Percentiles rank a stretch among this genome's conserved stretches.
phyloP scores from a whole-genome alignment of 2,329 filamentous ascomycete genomes.

The Grosmannia huntii region DNA sequence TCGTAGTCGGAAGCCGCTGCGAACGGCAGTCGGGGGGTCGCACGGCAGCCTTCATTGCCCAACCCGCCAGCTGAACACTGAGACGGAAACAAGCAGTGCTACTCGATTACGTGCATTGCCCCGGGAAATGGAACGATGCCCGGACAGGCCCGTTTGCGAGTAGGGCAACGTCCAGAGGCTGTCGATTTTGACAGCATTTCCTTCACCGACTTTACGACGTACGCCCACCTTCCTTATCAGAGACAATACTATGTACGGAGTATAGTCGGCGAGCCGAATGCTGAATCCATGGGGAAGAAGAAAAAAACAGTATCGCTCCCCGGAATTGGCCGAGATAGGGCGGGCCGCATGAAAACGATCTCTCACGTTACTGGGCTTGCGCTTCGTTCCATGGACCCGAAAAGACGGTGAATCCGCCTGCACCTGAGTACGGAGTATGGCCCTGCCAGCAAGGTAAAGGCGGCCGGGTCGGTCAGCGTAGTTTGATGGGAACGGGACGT shows the following conservation, averaged over 20 bases:
- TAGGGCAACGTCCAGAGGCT: neutral
- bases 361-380: neutral
- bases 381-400: neutral
- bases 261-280: neutral
- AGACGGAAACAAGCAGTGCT: neutral
- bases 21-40: neutral
- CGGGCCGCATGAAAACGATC: neutral
- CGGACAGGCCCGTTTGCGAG: neutral
- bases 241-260: neutral
- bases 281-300: neutral
- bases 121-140: neutral
- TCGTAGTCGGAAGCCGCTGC: no score
- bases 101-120: neutral
- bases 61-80: neutral
- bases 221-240: neutral
- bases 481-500: slow-evolving; percentile 4
- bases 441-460: neutral
- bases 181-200: neutral
- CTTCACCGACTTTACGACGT: neutral
- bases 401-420: slow-evolving; percentile 2
- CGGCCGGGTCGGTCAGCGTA: slow-evolving; percentile 1
- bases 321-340: neutral
- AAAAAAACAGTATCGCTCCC: neutral
- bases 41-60: neutral
- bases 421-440: neutral